These are phyloP conservation scores for Macrolepiota albuminosa DNA, from an alignment of 768 basidiomycete genomes.

Conservation along the genomic window DNA sequence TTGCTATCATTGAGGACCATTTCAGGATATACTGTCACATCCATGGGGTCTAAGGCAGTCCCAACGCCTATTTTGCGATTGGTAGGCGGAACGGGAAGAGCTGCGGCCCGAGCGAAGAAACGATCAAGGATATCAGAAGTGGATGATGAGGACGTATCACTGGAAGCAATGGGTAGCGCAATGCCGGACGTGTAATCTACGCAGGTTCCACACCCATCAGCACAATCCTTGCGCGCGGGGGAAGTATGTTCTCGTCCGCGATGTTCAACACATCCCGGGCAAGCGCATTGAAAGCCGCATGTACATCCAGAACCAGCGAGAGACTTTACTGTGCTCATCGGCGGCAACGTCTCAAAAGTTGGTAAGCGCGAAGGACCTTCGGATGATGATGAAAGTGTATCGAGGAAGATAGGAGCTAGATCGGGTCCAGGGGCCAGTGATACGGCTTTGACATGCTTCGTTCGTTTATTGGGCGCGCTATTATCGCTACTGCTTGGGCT, in stretches of 20 bases:
- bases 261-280: slow-evolving; percentile 71
- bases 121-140: slow-evolving; percentile 43
- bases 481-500: slow-evolving; percentile 22
- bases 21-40: slow-evolving; percentile 43
- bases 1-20: slow-evolving; percentile 31
- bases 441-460: slow-evolving; percentile 20
- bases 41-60: slow-evolving; percentile 43
- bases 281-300: slow-evolving; percentile 63
- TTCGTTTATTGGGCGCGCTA: slow-evolving; percentile 25
- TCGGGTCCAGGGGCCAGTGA: slow-evolving; percentile 28
- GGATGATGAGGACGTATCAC: slow-evolving; percentile 3
- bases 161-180: slow-evolving; percentile 32
- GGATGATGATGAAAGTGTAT: slow-evolving; percentile 19
- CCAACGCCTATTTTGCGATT: slow-evolving; percentile 34
- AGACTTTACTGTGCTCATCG: slow-evolving; percentile 53
- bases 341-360: slow-evolving; percentile 53
- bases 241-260: slow-evolving; percentile 48
- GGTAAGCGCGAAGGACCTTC: slow-evolving; percentile 27
- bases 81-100: slow-evolving; percentile 55
- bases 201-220: slow-evolving; percentile 58
- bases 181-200: slow-evolving; percentile 47
- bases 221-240: slow-evolving; percentile 40
- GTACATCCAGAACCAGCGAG: slow-evolving; percentile 68
- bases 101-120: slow-evolving; percentile 66
- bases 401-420: slow-evolving; percentile 44